phyloP scores from a whole-genome alignment of 768 basidiomycete species.

The Tubosaeta brunneosetosa region DNA sequence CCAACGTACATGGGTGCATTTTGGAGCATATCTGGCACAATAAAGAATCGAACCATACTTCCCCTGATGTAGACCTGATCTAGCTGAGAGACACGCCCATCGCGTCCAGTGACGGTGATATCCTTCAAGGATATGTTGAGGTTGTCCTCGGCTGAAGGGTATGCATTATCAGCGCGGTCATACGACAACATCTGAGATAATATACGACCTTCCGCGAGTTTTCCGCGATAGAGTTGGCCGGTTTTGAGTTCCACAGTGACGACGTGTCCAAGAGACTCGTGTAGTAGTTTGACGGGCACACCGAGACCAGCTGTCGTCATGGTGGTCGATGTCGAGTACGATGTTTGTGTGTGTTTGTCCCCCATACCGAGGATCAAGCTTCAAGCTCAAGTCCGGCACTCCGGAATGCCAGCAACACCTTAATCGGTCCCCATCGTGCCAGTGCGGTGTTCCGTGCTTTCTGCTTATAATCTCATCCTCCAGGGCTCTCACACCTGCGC shows the following conservation, averaged over 20 bases:
- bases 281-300: conserved; percentile 93
- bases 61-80: conserved; percentile 99
- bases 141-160: conserved; percentile 87
- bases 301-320: conserved; percentile 65
- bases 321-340: conserved; percentile 7
- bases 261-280: conserved; percentile 93
- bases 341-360: conserved; percentile 21
- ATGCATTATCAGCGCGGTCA: conserved; percentile 16
- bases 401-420: not conserved
- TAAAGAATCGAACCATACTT: conserved; percentile 97
- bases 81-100: conserved; percentile 96
- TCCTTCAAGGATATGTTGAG: conserved; percentile 94
- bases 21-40: conserved; percentile 98
- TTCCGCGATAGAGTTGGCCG: conserved; percentile 94
- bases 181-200: conserved; percentile 1
- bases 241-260: conserved; percentile 99
- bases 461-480: not conserved
- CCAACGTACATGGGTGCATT: conserved; percentile 92
- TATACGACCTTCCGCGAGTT: conserved; percentile 81
- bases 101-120: conserved; percentile 95
- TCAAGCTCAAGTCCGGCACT: not conserved
- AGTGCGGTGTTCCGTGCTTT: not conserved
- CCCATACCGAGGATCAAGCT: too few relatives aligned
- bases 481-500: not conserved
- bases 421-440: not conserved